A percentile compares a stretch with the other conserved stretches of the same genome.
Evolutionary conservation across 257 asterid genomes (phyloP).

Genomic region (Avicennia marina): DNA sequence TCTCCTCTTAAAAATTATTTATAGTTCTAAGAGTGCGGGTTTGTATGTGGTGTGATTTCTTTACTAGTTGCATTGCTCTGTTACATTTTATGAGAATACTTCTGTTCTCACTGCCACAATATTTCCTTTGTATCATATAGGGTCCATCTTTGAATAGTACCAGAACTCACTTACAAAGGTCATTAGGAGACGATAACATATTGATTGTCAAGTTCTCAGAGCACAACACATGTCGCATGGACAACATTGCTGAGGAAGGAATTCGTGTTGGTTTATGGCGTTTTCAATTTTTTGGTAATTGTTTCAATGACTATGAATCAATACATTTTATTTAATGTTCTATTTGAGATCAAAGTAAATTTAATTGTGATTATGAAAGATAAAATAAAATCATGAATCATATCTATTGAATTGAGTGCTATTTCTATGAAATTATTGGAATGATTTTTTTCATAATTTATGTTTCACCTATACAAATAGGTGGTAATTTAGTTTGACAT

Average conservation of each 20-base stretch:
- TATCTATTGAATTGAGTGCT: too few species aligned
- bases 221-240: conserved; percentile 12
- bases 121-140: conserved; percentile 24
- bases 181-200: conserved; percentile 50
- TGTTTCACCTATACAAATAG: too few species aligned
- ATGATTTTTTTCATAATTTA: too few species aligned
- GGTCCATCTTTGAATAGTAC: conserved; percentile 45
- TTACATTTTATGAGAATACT: background rate
- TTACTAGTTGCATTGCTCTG: background rate
- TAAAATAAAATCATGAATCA: too few species aligned
- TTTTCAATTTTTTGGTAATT: conserved; percentile 47
- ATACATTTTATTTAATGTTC: too few species aligned
- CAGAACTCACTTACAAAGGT: conserved; percentile 48
- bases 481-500: too few species aligned
- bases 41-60: background rate
- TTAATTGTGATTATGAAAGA: too few species aligned
- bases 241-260: conserved; percentile 35
- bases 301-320: too few species aligned
- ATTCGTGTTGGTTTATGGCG: conserved; percentile 45
- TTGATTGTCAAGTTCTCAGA: conserved; percentile 39
- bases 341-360: too few species aligned
- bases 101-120: background rate
- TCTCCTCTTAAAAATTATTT: background rate
- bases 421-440: too few species aligned
- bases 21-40: background rate